Evolutionary conservation across 352 stramenopile genomes (phyloP).

Genomic region (Phytopythium litorale): DNA sequence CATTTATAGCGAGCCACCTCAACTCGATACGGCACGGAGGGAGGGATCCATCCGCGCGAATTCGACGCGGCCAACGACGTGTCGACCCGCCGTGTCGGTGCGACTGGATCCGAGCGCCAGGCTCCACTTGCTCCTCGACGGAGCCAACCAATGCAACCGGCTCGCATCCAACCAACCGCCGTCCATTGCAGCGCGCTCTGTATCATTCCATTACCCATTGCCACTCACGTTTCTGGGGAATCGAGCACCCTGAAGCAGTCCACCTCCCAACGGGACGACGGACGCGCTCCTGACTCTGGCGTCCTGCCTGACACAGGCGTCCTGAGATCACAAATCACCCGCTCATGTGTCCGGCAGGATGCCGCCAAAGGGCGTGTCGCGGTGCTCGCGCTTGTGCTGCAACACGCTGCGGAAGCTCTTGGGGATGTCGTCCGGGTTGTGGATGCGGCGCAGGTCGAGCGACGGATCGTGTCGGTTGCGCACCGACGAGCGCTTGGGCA

Average conservation of each 20-base stretch:
- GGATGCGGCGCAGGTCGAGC: slow-evolving; percentile 62
- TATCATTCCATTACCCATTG: too few relatives aligned
- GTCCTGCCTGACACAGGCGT: background rate
- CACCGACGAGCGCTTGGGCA: slow-evolving; percentile 64
- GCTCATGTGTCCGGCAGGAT: slow-evolving; percentile 21
- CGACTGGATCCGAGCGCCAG: background rate
- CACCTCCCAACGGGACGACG: too few relatives aligned
- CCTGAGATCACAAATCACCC: slow-evolving; percentile 6
- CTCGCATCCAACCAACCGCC: too few relatives aligned
- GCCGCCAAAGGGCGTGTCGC: slow-evolving; percentile 23
- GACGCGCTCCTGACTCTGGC: too few relatives aligned
- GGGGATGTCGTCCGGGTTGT: slow-evolving; percentile 67
- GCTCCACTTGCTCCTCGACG: background rate
- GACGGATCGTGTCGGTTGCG: slow-evolving; percentile 58
- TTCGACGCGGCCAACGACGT: background rate
- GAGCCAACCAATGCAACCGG: too few relatives aligned
- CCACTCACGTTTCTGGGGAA: too few relatives aligned
- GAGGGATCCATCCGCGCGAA: too few relatives aligned
- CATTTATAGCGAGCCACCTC: background rate
- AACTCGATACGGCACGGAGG: too few relatives aligned
- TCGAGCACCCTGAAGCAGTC: too few relatives aligned
- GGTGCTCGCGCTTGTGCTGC: slow-evolving; percentile 44
- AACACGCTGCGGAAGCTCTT: slow-evolving; percentile 67
- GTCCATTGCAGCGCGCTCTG: too few relatives aligned
- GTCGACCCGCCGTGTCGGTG: background rate